Evolutionary conservation across 2,329 filamentous ascomycete species (phyloP).

Genomic region (Ciborinia camelliae): DNA sequence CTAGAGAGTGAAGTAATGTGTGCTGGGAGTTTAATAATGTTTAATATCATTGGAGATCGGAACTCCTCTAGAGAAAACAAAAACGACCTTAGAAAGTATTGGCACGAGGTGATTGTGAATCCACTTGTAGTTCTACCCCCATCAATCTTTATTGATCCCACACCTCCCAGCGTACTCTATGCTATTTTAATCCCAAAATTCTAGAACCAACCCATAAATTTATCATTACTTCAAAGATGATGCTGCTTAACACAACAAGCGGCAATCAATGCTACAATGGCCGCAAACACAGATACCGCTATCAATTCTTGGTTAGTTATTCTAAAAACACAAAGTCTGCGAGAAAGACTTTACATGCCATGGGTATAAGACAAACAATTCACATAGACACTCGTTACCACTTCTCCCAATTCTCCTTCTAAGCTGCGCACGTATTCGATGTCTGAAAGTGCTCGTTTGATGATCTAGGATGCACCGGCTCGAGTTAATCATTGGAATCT

Average conservation of each 20-base stretch:
- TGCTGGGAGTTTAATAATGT: no score
- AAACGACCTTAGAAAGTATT: no score
- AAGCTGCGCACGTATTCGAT: conserved; percentile 24
- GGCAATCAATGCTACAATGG: background rate
- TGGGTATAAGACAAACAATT: conserved; percentile 29
- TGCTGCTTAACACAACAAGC: background rate
- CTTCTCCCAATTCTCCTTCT: conserved; percentile 19
- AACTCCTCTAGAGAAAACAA: no score
- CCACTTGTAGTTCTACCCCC: no score
- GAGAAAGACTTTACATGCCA: conserved; percentile 18
- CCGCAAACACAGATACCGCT: background rate
- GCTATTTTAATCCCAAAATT: no score
- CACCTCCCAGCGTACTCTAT: no score
- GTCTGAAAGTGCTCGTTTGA: conserved; percentile 23
- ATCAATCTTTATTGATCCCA: no score
- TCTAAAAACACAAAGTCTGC: background rate
- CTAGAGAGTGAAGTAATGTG: no score
- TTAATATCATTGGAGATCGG: no score
- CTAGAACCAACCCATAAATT: no score
- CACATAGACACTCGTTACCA: conserved; percentile 28
- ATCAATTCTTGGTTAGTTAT: background rate
- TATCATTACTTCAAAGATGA: background rate
- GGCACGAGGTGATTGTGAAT: no score
- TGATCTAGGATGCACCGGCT: conserved; percentile 20
- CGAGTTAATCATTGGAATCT: background rate